phyloP scores from a whole-genome alignment of 148 eudicot species.

The Dianthus caryophyllus region DNA sequence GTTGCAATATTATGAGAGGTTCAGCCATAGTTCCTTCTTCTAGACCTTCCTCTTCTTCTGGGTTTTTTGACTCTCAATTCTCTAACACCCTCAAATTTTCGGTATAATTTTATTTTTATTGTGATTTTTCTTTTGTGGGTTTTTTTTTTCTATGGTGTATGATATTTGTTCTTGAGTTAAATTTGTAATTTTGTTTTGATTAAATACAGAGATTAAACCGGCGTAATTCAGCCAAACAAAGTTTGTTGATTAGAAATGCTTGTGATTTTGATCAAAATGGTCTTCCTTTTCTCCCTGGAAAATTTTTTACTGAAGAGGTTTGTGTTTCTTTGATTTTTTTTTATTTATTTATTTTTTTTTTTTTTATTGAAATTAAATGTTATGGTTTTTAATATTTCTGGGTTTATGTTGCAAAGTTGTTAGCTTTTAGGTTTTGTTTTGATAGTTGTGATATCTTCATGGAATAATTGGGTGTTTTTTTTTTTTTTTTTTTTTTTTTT shows the following conservation, averaged over 20 bases:
- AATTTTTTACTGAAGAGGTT: constrained; percentile 75
- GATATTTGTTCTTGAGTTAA: not conserved
- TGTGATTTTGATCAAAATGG: constrained; percentile 58
- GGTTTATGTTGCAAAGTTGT: constrained; percentile 6
- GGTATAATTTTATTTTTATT: constrained; percentile 28
- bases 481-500: not conserved
- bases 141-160: not conserved
- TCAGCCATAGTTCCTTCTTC: constrained; percentile 35
- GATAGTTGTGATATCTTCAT: not conserved
- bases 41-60: constrained; percentile 36
- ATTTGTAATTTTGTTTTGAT: constrained; percentile 13
- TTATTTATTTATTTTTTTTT: not conserved
- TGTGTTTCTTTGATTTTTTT: not conserved
- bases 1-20: constrained; percentile 40
- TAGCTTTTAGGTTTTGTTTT: not conserved
- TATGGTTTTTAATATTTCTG: constrained; percentile 4
- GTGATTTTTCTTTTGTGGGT: not conserved
- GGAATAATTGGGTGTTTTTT: not conserved
- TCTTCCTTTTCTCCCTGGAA: constrained; percentile 44
- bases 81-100: constrained; percentile 36
- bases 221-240: constrained; percentile 26
- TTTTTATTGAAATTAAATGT: not conserved
- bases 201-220: constrained; percentile 40
- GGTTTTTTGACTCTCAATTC: constrained; percentile 27
- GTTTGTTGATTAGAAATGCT: constrained; percentile 37